Evolutionary conservation across 805 yeast species (phyloP).

Genomic region (Hanseniaspora thailandica): DNA sequence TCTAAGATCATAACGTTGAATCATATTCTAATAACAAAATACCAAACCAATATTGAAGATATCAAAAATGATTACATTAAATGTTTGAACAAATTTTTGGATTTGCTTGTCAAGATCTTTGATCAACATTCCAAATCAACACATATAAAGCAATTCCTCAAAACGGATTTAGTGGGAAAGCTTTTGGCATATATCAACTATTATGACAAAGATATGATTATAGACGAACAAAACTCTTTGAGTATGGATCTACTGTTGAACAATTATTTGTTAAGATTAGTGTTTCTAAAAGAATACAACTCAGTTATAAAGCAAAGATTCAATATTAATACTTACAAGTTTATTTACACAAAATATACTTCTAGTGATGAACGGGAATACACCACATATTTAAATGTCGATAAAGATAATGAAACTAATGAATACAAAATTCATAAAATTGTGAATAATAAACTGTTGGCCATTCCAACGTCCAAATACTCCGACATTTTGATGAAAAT

Average conservation of each 20-base stretch:
- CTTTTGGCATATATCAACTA: not conserved
- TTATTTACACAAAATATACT: not conserved
- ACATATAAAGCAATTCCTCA: not conserved
- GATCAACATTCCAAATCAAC: not conserved
- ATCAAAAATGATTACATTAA: not conserved
- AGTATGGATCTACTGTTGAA: not conserved
- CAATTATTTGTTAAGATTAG: not conserved
- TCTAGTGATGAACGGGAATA: not conserved
- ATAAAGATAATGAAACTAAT: not conserved
- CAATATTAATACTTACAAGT: slow-evolving; percentile 1
- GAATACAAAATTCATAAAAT: not conserved
- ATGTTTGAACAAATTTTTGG: not conserved
- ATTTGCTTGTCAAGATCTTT: not conserved
- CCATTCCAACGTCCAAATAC: not conserved
- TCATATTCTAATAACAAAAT: not conserved
- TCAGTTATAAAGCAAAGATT: not conserved
- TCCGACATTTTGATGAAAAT: not conserved
- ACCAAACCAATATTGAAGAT: not conserved
- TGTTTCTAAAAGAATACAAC: slow-evolving; percentile 2
- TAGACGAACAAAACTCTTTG: not conserved
- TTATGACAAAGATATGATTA: not conserved
- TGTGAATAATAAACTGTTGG: not conserved
- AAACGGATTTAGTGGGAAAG: not conserved
- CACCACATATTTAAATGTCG: not conserved
- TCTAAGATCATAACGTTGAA: not conserved